phyloP scores from a whole-genome alignment of 2,329 filamentous ascomycete genomes.

The Colletotrichum shisoi region DNA sequence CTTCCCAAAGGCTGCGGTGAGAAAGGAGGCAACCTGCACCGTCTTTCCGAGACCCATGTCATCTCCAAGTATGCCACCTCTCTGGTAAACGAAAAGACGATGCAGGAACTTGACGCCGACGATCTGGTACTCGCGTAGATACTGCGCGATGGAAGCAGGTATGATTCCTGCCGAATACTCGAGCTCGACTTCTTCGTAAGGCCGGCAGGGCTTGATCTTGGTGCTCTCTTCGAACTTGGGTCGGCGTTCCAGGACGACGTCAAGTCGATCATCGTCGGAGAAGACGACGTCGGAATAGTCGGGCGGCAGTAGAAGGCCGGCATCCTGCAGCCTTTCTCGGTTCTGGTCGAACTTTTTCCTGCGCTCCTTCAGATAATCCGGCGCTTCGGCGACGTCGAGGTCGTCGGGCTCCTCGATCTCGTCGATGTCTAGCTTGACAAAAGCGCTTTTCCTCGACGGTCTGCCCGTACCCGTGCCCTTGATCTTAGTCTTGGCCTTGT shows the following conservation, averaged over 20 bases:
- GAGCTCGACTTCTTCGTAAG: slow-evolving; percentile 78
- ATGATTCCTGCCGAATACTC: slow-evolving; percentile 80
- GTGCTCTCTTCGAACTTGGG: slow-evolving; percentile 69
- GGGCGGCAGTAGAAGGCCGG: slow-evolving; percentile 79
- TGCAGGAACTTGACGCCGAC: slow-evolving; percentile 86
- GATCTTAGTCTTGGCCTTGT: too few relatives aligned
- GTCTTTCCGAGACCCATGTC: slow-evolving; percentile 99
- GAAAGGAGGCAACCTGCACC: slow-evolving; percentile 91
- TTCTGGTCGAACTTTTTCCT: slow-evolving; percentile 72
- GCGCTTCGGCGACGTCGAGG: slow-evolving; percentile 66
- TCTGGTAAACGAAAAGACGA: slow-evolving; percentile 87
- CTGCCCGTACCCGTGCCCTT: slow-evolving; percentile 43
- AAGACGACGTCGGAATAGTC: slow-evolving; percentile 79
- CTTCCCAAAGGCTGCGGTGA: slow-evolving; percentile 92
- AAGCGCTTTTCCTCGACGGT: slow-evolving; percentile 41
- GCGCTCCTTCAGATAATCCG: slow-evolving; percentile 76
- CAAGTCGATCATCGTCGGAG: slow-evolving; percentile 65
- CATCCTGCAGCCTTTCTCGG: slow-evolving; percentile 66
- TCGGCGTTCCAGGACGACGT: slow-evolving; percentile 64
- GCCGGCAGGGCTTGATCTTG: slow-evolving; percentile 69
- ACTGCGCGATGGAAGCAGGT: slow-evolving; percentile 88
- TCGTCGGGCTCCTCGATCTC: slow-evolving; percentile 52
- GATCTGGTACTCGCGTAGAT: slow-evolving; percentile 90
- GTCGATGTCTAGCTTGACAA: slow-evolving; percentile 43
- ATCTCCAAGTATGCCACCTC: slow-evolving; percentile 88